Evolutionary conservation across 352 stramenopile species (phyloP).

Genomic region (Peronospora farinosa): DNA sequence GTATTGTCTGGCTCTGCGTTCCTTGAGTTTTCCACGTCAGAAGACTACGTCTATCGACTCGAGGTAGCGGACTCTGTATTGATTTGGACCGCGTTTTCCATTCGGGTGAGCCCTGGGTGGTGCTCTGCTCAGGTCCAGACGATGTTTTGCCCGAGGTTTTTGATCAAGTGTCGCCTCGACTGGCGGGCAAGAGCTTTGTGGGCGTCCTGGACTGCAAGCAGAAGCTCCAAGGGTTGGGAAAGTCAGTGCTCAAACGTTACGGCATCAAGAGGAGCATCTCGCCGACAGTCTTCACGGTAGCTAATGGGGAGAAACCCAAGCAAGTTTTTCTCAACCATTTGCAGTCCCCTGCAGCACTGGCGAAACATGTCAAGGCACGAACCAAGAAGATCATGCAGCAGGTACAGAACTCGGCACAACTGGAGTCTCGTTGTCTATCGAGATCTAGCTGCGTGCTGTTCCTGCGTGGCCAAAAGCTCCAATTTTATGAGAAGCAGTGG

Average conservation of each 20-base stretch:
- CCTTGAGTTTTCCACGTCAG: constrained; percentile 57
- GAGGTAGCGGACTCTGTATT: constrained; percentile 47
- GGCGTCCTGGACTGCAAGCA: constrained; percentile 76
- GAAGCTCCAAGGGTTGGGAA: constrained; percentile 40
- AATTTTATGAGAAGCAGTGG: constrained; percentile 67
- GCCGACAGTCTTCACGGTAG: constrained; percentile 74
- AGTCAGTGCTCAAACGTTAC: constrained; percentile 57
- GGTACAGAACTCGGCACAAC: constrained; percentile 59
- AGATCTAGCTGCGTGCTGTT: constrained; percentile 59
- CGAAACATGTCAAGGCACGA: constrained; percentile 44
- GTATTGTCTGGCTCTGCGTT: constrained; percentile 58
- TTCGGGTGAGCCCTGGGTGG: constrained; percentile 76
- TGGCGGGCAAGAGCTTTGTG: constrained; percentile 49
- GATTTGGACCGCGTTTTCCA: constrained; percentile 67
- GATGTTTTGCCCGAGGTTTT: constrained; percentile 70
- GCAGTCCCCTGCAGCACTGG: constrained; percentile 50
- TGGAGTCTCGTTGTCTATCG: constrained; percentile 59
- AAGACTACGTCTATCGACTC: constrained; percentile 59
- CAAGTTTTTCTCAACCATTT: constrained; percentile 70
- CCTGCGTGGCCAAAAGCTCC: constrained; percentile 50
- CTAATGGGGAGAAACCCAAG: constrained; percentile 68
- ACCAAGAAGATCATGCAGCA: constrained; percentile 53
- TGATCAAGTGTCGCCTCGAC: constrained; percentile 48
- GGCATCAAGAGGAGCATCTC: constrained; percentile 51
- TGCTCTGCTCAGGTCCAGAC: constrained; percentile 65